Percentiles rank a stretch among this genome's conserved stretches.
These are phyloP conservation scores for Hypoxylon sp. DNA, from an alignment of 2,329 filamentous ascomycete genomes.

Conservation along the genomic window DNA sequence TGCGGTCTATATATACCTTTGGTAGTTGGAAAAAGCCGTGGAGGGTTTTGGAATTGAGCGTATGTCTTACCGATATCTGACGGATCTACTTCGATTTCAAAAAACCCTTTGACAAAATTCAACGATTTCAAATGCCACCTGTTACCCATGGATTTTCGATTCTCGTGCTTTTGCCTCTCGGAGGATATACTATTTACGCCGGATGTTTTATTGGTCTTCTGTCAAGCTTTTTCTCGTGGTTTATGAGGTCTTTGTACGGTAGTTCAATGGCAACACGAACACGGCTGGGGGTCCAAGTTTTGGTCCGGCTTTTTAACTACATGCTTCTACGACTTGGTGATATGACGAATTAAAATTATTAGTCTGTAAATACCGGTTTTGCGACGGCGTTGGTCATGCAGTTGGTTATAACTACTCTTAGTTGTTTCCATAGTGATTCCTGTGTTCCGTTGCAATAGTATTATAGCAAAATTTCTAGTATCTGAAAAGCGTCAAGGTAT, in stretches of 20 bases:
- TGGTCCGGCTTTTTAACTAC: constrained; percentile 41
- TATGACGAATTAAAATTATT: no score
- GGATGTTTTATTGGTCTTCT: constrained; percentile 47
- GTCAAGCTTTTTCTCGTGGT: constrained; percentile 32
- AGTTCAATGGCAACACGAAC: constrained; percentile 38
- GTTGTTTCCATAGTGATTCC: no score
- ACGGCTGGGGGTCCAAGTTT: constrained; percentile 44
- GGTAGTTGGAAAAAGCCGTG: constrained; percentile 34
- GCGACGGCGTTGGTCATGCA: no score
- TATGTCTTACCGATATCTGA: constrained; percentile 23
- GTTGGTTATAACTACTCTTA: no score
- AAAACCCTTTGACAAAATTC: constrained; percentile 37
- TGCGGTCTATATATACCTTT: constrained; percentile 49
- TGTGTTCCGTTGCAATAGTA: no score
- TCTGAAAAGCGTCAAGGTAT: no score
- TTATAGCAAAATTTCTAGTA: no score
- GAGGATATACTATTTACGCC: constrained; percentile 21
- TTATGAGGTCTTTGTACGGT: constrained; percentile 36
- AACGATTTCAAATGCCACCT: constrained; percentile 34
- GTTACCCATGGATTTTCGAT: constrained; percentile 39
- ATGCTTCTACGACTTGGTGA: no score
- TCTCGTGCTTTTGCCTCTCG: constrained; percentile 31
- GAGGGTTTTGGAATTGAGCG: constrained; percentile 24
- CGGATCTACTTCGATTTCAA: constrained; percentile 15
- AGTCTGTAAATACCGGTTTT: no score